Evolutionary conservation across 1,139 yeast genomes (phyloP), one percentile per base, ranked within the genome.

Genomic region (Candida frijolesensis): DNA sequence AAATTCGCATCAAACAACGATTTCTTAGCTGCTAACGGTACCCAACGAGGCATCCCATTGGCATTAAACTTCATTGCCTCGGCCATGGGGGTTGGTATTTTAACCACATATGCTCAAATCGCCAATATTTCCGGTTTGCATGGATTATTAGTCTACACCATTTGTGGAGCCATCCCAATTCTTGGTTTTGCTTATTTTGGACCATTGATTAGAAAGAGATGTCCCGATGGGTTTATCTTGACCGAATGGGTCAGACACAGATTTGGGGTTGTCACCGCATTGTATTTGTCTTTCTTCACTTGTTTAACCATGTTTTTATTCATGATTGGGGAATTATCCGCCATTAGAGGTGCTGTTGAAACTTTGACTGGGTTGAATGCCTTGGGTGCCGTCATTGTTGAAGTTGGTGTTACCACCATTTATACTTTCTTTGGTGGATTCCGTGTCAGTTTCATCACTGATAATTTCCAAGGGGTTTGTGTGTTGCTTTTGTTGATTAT

Each of bases 171-270:
- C 1, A 66, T 91, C 46, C 98, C 98, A 2, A 85, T 92, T 68
- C 73, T 89, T 55, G 71, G 90, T 16, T 92, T 92, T 72, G 91
- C 96, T 0, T 77, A 81, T 48, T 71, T 89, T 51, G 97, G 97
- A 0, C 97, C 97, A 0, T 65, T 84, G 11, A 86, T 92, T 54
- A 77, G 97, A 58, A 79, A 74, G 54, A 80, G 80, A 58, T 89
- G 96, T 61, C 97, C 98, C 0, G 84, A 88, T 9, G 98, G 97
- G 4, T 92, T 92, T 64, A 90, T 92, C 40, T 74, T 92, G 57
- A 89, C 97, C n/a, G 97, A 91, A 65, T 92, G 98, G 98, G 95
- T 89, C 12, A 80, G 89, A 62, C 83, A 82, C 42, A 76, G 97
- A 55, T 92, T 78, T 62, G 98, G 97, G 1, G 64, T 76, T 5